These are phyloP conservation scores for Tylopilus vinaceipallidus DNA, from an alignment of 768 basidiomycete genomes.

Conservation along the genomic window DNA sequence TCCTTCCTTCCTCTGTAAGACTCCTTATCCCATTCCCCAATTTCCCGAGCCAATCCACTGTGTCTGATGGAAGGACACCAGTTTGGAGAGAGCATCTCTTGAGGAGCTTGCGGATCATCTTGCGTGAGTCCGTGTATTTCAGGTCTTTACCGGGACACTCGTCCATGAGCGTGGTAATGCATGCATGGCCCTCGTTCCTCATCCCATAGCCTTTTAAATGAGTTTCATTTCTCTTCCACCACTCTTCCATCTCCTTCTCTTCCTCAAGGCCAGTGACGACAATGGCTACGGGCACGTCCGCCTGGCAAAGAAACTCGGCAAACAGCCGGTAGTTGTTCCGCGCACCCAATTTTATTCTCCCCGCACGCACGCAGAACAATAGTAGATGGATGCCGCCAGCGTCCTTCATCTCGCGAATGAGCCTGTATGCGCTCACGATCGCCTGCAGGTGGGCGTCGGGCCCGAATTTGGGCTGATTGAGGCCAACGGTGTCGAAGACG, in stretches of 20 bases:
- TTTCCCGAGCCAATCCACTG: no score
- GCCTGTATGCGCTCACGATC: slow-evolving; percentile 13
- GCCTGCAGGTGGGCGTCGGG: background rate
- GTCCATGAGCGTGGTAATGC: slow-evolving; percentile 15
- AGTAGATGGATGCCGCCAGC: slow-evolving; percentile 37
- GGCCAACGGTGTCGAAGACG: slow-evolving; percentile 28
- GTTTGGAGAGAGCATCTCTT: background rate
- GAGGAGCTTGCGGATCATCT: slow-evolving; percentile 10
- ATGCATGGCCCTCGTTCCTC: slow-evolving; percentile 20
- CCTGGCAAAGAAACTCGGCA: slow-evolving; percentile 34
- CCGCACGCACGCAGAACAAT: slow-evolving; percentile 35
- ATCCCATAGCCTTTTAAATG: slow-evolving; percentile 10
- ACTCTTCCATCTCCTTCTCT: background rate
- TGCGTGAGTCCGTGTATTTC: slow-evolving; percentile 15
- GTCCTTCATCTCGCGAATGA: slow-evolving; percentile 25
- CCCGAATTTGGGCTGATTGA: slow-evolving; percentile 12
- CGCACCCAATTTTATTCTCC: slow-evolving; percentile 27
- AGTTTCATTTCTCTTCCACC: slow-evolving; percentile 7
- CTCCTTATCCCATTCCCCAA: no score
- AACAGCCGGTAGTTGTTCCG: slow-evolving; percentile 37
- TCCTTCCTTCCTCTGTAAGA: no score
- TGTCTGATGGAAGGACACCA: no score
- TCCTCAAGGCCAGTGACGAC: slow-evolving; percentile 30
- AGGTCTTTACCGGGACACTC: background rate
- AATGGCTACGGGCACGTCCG: slow-evolving; percentile 34